These are phyloP conservation scores for Tricholoma flavovirens DNA, from an alignment of 768 basidiomycete species.

Conservation along the genomic window DNA sequence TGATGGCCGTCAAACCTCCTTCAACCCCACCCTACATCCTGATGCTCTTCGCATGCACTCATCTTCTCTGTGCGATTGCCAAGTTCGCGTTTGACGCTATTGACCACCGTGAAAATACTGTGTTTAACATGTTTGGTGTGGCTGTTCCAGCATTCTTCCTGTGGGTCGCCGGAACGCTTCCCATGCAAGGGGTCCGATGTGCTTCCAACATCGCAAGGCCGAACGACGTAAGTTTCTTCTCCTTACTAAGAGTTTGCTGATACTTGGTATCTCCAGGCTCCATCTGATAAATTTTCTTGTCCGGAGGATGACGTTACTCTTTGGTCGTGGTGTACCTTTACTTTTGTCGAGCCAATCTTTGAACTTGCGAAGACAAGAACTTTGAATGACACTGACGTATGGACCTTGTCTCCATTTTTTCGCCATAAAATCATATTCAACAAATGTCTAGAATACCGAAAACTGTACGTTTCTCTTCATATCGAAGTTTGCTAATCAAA, in stretches of 20 bases:
- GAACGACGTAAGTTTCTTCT: constrained; percentile 35
- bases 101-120: constrained; percentile 6
- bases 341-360: constrained; percentile 61
- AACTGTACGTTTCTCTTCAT: constrained; percentile 23
- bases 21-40: constrained; percentile 50
- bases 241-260: not conserved
- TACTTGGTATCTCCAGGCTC: constrained; percentile 29
- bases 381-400: constrained; percentile 47
- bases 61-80: constrained; percentile 30
- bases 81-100: constrained; percentile 30
- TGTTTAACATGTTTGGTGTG: constrained; percentile 23
- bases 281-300: constrained; percentile 43
- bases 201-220: constrained; percentile 43
- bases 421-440: constrained; percentile 61
- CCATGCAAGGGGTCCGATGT: constrained; percentile 40
- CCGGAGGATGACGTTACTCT: constrained; percentile 62
- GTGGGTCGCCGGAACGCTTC: constrained; percentile 53
- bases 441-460: constrained; percentile 52
- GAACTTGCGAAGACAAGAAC: constrained; percentile 45
- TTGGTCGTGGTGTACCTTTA: constrained; percentile 62
- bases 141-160: constrained; percentile 33
- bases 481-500: not conserved
- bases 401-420: constrained; percentile 64
- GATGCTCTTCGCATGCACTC: constrained; percentile 35
- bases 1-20: constrained; percentile 34